A percentile compares a stretch with the other conserved stretches of the same genome.
Evolutionary conservation across 257 asterid species (phyloP).

Genomic region (Nicotiana otophora): DNA sequence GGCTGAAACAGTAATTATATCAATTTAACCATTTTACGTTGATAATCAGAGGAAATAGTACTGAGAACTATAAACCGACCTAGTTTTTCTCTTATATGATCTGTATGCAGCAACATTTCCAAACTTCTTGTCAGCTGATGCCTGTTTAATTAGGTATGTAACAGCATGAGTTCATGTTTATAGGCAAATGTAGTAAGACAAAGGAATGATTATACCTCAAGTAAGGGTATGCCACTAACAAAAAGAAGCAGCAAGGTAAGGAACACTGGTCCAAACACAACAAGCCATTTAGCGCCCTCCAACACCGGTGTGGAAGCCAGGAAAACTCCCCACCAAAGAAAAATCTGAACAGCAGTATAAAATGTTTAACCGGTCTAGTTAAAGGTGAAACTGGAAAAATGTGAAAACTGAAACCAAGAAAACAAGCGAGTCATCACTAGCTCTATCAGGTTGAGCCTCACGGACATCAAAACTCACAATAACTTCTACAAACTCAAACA

Average conservation of each 20-base stretch:
- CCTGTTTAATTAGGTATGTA: conserved; percentile 46
- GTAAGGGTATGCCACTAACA: conserved; percentile 85
- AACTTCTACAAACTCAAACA: neutral
- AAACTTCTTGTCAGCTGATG: conserved; percentile 74
- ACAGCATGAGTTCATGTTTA: neutral
- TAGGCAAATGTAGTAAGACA: neutral
- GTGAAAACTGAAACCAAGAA: neutral
- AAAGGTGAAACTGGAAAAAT: neutral
- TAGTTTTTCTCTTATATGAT: conserved; percentile 72
- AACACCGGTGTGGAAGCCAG: conserved; percentile 87
- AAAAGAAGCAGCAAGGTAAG: conserved; percentile 74
- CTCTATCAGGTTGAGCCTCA: neutral
- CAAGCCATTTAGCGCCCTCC: conserved; percentile 79
- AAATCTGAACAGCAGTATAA: conserved; percentile 42
- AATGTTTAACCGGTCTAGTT: neutral
- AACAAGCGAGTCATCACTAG: neutral
- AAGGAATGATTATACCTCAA: conserved; percentile 46
- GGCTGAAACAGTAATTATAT: conserved; percentile 43
- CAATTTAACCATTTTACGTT: neutral
- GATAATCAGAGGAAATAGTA: neutral
- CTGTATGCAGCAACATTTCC: conserved; percentile 58
- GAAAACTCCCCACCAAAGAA: conserved; percentile 97
- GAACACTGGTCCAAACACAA: conserved; percentile 74
- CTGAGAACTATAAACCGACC: conserved; percentile 32
- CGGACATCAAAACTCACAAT: neutral